phyloP scores from a whole-genome alignment of 2,329 filamentous ascomycete species.

The Sporothrix pallida region DNA sequence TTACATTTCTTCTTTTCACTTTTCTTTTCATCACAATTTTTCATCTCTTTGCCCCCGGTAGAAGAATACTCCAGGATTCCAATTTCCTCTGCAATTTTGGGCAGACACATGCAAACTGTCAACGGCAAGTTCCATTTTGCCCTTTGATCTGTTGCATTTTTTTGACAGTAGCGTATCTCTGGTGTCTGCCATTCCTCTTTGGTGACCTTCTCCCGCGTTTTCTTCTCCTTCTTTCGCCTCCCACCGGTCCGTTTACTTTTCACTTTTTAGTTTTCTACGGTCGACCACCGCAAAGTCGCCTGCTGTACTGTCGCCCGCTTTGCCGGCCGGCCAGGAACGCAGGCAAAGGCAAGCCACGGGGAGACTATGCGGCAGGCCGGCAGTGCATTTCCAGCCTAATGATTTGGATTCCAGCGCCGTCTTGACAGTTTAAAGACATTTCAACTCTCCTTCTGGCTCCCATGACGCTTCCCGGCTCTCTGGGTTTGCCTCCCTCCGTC shows the following conservation, averaged over 20 bases:
- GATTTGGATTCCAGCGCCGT: too few species aligned
- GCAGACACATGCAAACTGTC: neutral
- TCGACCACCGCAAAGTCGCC: neutral
- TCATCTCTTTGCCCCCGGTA: neutral
- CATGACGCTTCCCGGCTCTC: neutral
- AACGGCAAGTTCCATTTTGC: constrained; percentile 11
- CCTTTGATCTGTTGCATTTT: neutral
- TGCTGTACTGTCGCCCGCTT: neutral
- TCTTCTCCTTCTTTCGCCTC: constrained; percentile 13
- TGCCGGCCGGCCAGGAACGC: neutral
- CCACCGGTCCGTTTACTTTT: neutral
- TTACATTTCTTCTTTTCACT: neutral
- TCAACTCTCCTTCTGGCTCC: too few species aligned
- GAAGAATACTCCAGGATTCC: neutral
- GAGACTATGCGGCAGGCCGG: neutral
- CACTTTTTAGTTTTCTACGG: neutral
- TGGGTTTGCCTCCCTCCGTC: neutral
- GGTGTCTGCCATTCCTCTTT: neutral
- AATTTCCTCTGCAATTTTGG: neutral
- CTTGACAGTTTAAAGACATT: neutral
- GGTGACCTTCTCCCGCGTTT: constrained; percentile 11
- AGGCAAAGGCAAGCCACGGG: neutral
- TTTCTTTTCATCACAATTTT: neutral
- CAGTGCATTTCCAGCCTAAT: neutral
- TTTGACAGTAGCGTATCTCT: neutral